A percentile compares a stretch with the other conserved stretches of the same genome.
Evolutionary conservation across 2,329 filamentous ascomycete genomes (phyloP).

Genomic region (Fusarium floridanum): DNA sequence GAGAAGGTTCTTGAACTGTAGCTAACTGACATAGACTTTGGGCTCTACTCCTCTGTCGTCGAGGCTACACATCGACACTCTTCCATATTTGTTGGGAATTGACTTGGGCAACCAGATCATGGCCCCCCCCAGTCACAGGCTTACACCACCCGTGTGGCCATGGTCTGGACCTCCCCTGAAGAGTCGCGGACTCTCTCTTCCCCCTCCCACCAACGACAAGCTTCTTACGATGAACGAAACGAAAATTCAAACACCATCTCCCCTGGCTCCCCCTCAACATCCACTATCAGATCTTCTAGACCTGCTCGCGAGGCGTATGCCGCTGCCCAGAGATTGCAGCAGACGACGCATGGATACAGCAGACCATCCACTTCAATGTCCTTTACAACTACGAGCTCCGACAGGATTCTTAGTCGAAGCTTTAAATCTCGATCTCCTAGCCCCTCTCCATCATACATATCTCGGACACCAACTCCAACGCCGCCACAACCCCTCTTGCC

Average conservation of each 20-base stretch:
- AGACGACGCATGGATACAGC: slow-evolving; percentile 2
- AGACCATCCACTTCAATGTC: slow-evolving; percentile 37
- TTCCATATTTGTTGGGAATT: slow-evolving; percentile 76
- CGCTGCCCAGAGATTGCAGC: slow-evolving; percentile 16
- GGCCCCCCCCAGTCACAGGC: slow-evolving; percentile 37
- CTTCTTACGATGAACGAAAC: slow-evolving; percentile 8
- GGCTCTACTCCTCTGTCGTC: slow-evolving; percentile 81
- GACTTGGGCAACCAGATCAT: slow-evolving; percentile 49
- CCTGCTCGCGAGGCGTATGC: slow-evolving; percentile 2
- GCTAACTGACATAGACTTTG: slow-evolving; percentile 72
- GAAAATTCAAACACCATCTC: slow-evolving; percentile 22
- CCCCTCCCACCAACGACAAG: slow-evolving; percentile 12
- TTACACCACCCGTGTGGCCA: slow-evolving; percentile 52
- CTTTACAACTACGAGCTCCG: slow-evolving; percentile 40
- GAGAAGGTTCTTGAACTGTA: neutral
- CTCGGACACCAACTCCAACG: slow-evolving; percentile 27
- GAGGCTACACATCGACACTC: slow-evolving; percentile 87
- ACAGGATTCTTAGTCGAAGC: slow-evolving; percentile 30
- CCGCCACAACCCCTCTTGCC: slow-evolving; percentile 14
- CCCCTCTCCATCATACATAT: slow-evolving; percentile 21
- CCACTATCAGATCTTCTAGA: slow-evolving; percentile 18
- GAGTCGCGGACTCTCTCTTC: slow-evolving; percentile 8
- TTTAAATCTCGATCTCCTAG: slow-evolving; percentile 16
- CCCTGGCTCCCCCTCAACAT: slow-evolving; percentile 13
- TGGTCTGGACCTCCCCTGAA: slow-evolving; percentile 53